Conservation (phyloP, 2,329 filamentous ascomycete species). For the Microsporum audouinii region DNA sequence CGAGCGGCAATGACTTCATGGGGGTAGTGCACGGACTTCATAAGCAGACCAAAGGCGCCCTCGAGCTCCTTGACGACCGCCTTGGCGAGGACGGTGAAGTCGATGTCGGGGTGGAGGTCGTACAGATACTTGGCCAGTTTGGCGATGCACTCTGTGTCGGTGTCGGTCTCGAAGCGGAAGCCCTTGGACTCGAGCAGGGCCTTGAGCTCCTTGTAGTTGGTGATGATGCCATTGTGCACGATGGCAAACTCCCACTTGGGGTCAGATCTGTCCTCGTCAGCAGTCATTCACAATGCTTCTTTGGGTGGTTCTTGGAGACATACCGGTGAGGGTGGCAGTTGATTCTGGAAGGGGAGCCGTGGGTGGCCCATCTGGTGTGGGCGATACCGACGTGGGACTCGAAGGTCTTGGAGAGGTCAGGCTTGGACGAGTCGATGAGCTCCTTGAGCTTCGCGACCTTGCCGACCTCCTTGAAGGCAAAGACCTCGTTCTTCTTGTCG, state of each 20-base stretch:
- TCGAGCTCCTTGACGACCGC: constrained; percentile 96
- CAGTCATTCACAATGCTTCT: neutral
- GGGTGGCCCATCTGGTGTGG: constrained; percentile 98
- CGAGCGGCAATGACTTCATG: constrained; percentile 96
- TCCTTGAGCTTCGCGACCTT: constrained; percentile 95
- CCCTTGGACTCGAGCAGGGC: constrained; percentile 85
- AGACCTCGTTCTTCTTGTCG: constrained; percentile 96
- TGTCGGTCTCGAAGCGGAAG: constrained; percentile 98
- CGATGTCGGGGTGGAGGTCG: constrained; percentile 84
- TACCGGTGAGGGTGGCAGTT: constrained; percentile 99
- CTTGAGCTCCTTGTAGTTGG: constrained; percentile 99
- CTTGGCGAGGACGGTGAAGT: constrained; percentile 94
- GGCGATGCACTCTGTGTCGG: constrained; percentile 97
- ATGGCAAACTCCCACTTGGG: constrained; percentile 91
- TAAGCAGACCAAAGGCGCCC: constrained; percentile 89
- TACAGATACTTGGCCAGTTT: constrained; percentile 98
- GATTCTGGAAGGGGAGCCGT: constrained; percentile 80
- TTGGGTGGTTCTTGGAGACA: constrained; percentile 24
- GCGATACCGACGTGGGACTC: constrained; percentile 98
- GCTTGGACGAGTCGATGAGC: constrained; percentile 71
- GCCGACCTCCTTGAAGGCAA: constrained; percentile 97
- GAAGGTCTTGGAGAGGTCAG: constrained; percentile 84
- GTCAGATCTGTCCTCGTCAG: constrained; percentile 58
- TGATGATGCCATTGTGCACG: constrained; percentile 99
- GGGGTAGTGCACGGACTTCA: constrained; percentile 98